These are phyloP conservation scores for Termitomyces titanicus DNA, from an alignment of 768 basidiomycete species.

Conservation along the genomic window DNA sequence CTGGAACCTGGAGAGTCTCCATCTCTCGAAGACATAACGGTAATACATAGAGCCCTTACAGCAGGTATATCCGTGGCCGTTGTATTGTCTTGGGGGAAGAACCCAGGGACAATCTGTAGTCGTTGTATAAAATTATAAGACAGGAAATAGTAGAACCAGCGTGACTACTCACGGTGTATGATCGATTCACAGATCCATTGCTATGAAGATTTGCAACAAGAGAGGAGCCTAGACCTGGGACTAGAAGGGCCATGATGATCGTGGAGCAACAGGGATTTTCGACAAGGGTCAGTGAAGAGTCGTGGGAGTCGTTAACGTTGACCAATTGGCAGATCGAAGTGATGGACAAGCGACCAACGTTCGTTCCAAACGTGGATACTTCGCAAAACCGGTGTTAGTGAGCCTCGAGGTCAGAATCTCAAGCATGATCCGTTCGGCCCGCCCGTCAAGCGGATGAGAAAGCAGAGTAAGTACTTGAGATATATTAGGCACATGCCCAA, in stretches of 20 bases:
- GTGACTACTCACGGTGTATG: background rate
- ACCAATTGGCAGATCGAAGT: background rate
- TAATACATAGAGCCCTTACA: conserved; percentile 17
- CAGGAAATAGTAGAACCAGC: background rate
- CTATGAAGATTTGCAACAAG: background rate
- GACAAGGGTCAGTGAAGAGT: background rate
- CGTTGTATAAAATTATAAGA: background rate
- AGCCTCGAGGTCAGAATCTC: too few species aligned
- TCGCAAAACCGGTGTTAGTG: too few species aligned
- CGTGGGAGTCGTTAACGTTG: too few species aligned
- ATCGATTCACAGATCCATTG: background rate
- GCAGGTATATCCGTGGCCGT: conserved; percentile 24
- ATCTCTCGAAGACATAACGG: background rate
- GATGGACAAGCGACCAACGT: too few species aligned
- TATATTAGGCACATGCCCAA: too few species aligned
- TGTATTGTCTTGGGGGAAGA: conserved; percentile 39
- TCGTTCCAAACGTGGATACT: too few species aligned
- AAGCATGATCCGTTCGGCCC: too few species aligned
- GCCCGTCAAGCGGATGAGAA: too few species aligned
- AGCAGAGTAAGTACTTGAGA: too few species aligned
- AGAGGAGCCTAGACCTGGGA: background rate
- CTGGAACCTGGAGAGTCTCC: conserved; percentile 38
- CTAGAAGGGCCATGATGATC: background rate
- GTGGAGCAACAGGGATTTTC: background rate
- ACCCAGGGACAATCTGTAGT: conserved; percentile 21